Base-by-base conservation (phyloP, 2,329 filamentous ascomycete genomes). In the Phaeosphaeriaceae sp. region DNA sequence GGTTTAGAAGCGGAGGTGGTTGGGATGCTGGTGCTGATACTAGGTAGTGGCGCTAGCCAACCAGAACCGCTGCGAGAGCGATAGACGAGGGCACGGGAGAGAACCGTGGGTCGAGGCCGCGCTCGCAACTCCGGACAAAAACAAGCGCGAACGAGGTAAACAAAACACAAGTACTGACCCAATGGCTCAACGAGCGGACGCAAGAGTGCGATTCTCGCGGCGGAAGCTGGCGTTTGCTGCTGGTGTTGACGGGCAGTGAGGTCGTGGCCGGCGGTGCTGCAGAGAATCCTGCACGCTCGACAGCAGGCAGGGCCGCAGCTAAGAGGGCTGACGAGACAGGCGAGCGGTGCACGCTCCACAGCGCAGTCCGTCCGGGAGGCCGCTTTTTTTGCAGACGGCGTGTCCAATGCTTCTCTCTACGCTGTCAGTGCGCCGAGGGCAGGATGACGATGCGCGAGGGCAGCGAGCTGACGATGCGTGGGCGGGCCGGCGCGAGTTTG, bases 1-100 rank as follows among this genome's bases (percentile, higher is more conserved):
- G 69, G 74, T 72, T 70, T 75, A 72, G 72, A 73, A 69, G 75
- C 71, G 72, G 72, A 75, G 75, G 76, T 76, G 76, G 76, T 78
- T 78, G 76, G 76, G 76, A 78, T 75, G 71, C 19, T 66, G 68
- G 66, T 62, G 63, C 66, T 68, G 63, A 65, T 69, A 72, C 76
- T 77, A 77, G 75, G 66, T 71, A 67, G 56, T 62, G 67, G 67
- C 20, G 15, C 17, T 69, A 71, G 67, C 72, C 72, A 71, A 74
- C 70, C 72, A 71, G 64, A 68, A 36, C 31, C 7, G 65, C 25
- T 60, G 61, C 60, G 25, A 59, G 57, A 65, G 44, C 62, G 72
- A 77, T 76, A 78, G 73, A 73, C 76, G 76, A 77, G 70, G 54
- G 68, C 60, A 63, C 72, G 72, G 75, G 72, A 74, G 31, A 36